A percentile compares a stretch with the other conserved stretches of the same genome.
Evolutionary conservation across 345 rosid species (phyloP).

Genomic region (Eucalyptus urophylla): DNA sequence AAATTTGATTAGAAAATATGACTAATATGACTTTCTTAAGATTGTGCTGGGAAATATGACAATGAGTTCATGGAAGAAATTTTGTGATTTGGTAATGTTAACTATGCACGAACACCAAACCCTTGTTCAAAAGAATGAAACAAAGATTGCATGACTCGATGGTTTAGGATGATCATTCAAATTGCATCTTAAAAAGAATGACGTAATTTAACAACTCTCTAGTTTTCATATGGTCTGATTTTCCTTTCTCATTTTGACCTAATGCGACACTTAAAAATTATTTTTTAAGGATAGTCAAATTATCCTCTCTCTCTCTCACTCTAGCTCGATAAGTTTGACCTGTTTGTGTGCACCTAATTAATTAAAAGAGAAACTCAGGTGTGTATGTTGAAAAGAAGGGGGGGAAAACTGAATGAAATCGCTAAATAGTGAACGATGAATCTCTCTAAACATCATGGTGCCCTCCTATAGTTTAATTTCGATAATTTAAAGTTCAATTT

Average conservation of each 20-base stretch:
- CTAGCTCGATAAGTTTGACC: not conserved
- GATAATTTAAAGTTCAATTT: not conserved
- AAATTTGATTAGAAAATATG: not conserved
- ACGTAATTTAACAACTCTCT: not conserved
- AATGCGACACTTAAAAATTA: accelerated
- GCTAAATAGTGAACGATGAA: not conserved
- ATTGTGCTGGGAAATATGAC: not conserved
- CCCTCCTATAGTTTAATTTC: too few species aligned
- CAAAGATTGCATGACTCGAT: not conserved
- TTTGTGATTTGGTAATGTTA: not conserved
- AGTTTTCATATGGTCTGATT: accelerated
- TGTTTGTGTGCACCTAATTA: not conserved
- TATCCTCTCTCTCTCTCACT: not conserved
- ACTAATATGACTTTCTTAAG: not conserved
- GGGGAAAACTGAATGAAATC: not conserved
- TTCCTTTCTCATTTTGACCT: not conserved
- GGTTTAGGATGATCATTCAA: not conserved
- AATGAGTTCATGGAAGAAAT: not conserved
- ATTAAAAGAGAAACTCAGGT: not conserved
- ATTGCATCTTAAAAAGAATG: not conserved
- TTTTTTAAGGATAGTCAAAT: not conserved
- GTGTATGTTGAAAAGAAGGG: not conserved
- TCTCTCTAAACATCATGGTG: not conserved
- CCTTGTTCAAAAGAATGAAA: not conserved
- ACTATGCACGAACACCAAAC: not conserved